Evolutionary conservation across 129 eudicot genomes (phyloP).

Genomic region (Chrysanthemum lavandulifolium): DNA sequence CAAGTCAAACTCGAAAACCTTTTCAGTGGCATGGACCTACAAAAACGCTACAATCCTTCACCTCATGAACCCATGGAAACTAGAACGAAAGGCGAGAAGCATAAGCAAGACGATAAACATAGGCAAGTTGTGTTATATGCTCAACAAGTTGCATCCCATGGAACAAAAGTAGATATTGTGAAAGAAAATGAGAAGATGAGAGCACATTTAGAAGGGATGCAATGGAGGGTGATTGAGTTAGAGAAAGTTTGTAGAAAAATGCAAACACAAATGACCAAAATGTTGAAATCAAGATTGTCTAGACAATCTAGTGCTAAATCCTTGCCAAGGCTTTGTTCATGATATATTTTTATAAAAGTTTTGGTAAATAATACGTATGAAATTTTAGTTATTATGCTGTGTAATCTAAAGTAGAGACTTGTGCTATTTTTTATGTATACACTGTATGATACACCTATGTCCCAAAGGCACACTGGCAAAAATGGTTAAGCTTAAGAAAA

Average conservation of each 20-base stretch:
- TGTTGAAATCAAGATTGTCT: conserved; percentile 63
- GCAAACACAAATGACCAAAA: conserved; percentile 77
- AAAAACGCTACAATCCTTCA: conserved; percentile 22
- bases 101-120: conserved; percentile 24
- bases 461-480: too few relatives aligned
- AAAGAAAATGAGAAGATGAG: conserved; percentile 71
- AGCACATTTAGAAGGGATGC: conserved; percentile 84
- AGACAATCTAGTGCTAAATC: conserved; percentile 56
- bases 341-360: conserved; percentile 18
- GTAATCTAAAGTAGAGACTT: background rate
- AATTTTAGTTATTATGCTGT: background rate
- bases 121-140: conserved; percentile 53
- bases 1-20: conserved; percentile 69
- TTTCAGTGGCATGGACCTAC: conserved; percentile 43
- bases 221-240: conserved; percentile 76
- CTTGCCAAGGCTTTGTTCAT: conserved; percentile 81
- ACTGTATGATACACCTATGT: too few relatives aligned
- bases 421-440: too few relatives aligned
- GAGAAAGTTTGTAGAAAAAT: conserved; percentile 80
- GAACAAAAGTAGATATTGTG: conserved; percentile 39
- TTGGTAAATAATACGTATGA: conserved; percentile 35
- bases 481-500: too few relatives aligned
- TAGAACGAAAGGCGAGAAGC: conserved; percentile 23
- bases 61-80: conserved; percentile 28
- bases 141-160: conserved; percentile 40